Conservation (phyloP, 257 asterid species). For the Penstemon newberryi region DNA sequence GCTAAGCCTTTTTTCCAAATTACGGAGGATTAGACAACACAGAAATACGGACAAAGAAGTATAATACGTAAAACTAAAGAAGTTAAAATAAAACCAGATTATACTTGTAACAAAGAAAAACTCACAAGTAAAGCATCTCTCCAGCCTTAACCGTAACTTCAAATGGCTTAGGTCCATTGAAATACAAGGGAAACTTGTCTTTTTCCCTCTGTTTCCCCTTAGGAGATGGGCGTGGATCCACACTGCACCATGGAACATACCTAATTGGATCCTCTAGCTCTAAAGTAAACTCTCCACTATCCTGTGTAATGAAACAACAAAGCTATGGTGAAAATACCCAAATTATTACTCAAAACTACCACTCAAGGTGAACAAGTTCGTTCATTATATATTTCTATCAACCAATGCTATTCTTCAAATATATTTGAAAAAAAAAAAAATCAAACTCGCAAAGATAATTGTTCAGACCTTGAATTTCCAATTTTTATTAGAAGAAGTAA, state of each 20-base stretch:
- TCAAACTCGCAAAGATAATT: neutral
- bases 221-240: conserved; percentile 74
- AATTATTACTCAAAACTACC: neutral
- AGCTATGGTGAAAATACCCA: conserved; percentile 2
- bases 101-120: conserved; percentile 9
- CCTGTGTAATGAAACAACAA: conserved; percentile 41
- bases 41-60: neutral
- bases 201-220: conserved; percentile 44
- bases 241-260: conserved; percentile 87
- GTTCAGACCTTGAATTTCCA: neutral
- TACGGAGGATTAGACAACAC: neutral
- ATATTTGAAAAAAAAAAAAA: neutral
- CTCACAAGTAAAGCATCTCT: conserved; percentile 89
- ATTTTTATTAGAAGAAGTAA: too few relatives aligned
- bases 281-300: conserved; percentile 56
- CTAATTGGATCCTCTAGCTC: conserved; percentile 62
- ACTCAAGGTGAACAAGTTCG: neutral
- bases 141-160: conserved; percentile 90
- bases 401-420: neutral
- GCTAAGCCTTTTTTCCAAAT: neutral
- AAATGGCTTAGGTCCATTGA: conserved; percentile 81
- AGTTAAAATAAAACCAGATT: neutral
- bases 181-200: conserved; percentile 69
- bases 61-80: neutral
- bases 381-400: neutral